phyloP scores from a whole-genome alignment of 2,329 filamentous ascomycete species.

The Monosporascus sp. region DNA sequence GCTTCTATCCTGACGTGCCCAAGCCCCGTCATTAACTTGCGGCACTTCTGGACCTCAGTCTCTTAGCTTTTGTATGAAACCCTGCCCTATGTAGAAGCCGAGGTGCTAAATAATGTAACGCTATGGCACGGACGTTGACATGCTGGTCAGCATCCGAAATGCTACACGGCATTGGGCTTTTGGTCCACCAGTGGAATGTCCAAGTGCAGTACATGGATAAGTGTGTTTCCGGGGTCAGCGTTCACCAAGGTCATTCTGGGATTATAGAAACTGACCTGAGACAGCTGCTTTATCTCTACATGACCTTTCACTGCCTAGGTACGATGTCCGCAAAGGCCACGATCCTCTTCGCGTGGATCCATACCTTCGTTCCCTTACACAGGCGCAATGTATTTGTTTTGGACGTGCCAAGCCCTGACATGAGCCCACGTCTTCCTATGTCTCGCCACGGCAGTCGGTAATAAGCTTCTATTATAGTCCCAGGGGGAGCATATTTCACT shows the following conservation, averaged over 20 bases:
- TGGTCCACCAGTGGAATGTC: constrained; percentile 16
- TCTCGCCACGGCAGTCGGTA: constrained; percentile 2
- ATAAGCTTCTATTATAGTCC: constrained; percentile 9
- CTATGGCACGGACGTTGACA: too few species aligned
- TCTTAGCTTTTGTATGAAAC: too few species aligned
- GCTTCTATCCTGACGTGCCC: too few species aligned
- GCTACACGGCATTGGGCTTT: neutral
- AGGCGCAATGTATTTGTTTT: constrained; percentile 14
- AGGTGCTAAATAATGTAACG: constrained; percentile 3
- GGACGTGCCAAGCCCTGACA: constrained; percentile 11
- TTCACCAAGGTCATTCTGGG: neutral
- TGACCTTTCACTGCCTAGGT: constrained; percentile 7
- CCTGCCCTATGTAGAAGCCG: neutral
- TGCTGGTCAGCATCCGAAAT: too few species aligned
- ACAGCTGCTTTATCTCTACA: constrained; percentile 13
- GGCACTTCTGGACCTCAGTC: too few species aligned
- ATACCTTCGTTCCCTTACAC: constrained; percentile 10
- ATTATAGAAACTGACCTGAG: neutral
- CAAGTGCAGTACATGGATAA: neutral
- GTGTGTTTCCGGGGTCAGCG: too few species aligned
- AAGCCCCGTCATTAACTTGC: too few species aligned
- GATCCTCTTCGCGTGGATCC: constrained; percentile 15
- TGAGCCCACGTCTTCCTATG: constrained; percentile 6
- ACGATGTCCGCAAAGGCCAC: constrained; percentile 11
- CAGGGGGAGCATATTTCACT: constrained; percentile 5